Base-by-base conservation (phyloP, 2,329 filamentous ascomycete genomes). In the Curvularia hawaiiensis region DNA sequence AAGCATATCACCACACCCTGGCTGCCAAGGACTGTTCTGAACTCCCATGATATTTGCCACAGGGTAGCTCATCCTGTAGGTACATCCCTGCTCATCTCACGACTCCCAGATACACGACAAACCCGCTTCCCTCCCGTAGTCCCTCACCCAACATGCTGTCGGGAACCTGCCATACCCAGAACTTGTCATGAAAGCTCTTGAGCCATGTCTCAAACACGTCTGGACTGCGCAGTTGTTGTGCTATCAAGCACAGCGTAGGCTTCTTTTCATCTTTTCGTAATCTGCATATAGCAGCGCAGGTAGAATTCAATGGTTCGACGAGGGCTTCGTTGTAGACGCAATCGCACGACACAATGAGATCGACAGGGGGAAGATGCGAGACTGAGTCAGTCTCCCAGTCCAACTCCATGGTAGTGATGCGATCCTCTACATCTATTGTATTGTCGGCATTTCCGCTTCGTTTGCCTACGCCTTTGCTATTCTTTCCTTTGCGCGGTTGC, bases 301-400 rank as follows among this genome's bases (percentile, higher is more conserved):
- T 90, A 67, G 88, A 85, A n/a, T 95, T 90, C 48, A 98, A 85
- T 0, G 93, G 92, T 43, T 85, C 80, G 24, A 98, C 85, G 3
- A 98, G 84, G 2, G 90, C 85, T 64, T 97, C 91, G 77, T 98
- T 99, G 80, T 96, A 99, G 65, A 99, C 89, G 76, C 93, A 97
- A 76, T 99, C 95, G 71, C 92, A 96, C 4, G 92, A 92, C 35
- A 98, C 74, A 11, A 98, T 80, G 14, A 87, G 77, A 68, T 96
- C 90, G 64, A 95, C 83, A 59, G 86, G 83, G 0, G 82, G 80
- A 8, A 80, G 65, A 4, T 71, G 69, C 1, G 68, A 64, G 1
- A 83, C 73, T 46, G 79, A 77, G 64, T 85, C 81, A 1, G 74
- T 75, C 72, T 98, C 93, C 95, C 95, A 99, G 77, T 99, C 94